Percentiles rank a stretch among this genome's conserved stretches.
Evolutionary conservation across 768 basidiomycete species (phyloP).

Genomic region (Pleurotus sapidus): DNA sequence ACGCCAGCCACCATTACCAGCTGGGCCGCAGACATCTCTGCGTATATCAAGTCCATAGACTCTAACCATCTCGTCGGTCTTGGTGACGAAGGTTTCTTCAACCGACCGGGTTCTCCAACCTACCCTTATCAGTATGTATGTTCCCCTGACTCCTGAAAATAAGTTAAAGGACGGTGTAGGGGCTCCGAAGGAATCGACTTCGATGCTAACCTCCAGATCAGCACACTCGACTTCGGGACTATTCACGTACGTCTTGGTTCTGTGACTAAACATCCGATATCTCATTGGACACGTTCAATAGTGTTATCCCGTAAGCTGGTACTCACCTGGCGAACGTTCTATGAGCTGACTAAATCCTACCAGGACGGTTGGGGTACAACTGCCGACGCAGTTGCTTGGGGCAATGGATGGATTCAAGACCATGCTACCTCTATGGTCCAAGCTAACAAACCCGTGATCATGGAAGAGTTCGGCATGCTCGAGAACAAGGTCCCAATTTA

Average conservation of each 20-base stretch:
- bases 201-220: conserved; percentile 51
- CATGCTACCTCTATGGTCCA: conserved; percentile 49
- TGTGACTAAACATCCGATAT: neutral
- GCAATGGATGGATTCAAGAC: conserved; percentile 59
- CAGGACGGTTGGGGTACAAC: conserved; percentile 48
- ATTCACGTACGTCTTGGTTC: conserved; percentile 45
- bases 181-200: conserved; percentile 62
- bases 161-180: conserved; percentile 20
- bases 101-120: conserved; percentile 43
- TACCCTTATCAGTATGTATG: conserved; percentile 50
- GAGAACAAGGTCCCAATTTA: conserved; percentile 44
- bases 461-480: conserved; percentile 67
- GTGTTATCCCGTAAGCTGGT: conserved; percentile 28
- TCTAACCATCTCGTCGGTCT: conserved; percentile 36
- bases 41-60: conserved; percentile 25
- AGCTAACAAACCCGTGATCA: conserved; percentile 57
- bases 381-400: conserved; percentile 44
- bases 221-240: conserved; percentile 63
- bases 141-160: too few species aligned
- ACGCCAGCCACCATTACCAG: conserved; percentile 23
- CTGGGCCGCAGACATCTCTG: conserved; percentile 25
- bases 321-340: neutral
- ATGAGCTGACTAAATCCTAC: conserved; percentile 8
- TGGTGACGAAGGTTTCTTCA: conserved; percentile 67
- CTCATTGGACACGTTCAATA: conserved; percentile 8